A percentile compares a stretch with the other conserved stretches of the same genome.
These are phyloP conservation scores for Rhizoctonia solani DNA, from an alignment of 1,284 basidiomycete species.

Conservation along the genomic window DNA sequence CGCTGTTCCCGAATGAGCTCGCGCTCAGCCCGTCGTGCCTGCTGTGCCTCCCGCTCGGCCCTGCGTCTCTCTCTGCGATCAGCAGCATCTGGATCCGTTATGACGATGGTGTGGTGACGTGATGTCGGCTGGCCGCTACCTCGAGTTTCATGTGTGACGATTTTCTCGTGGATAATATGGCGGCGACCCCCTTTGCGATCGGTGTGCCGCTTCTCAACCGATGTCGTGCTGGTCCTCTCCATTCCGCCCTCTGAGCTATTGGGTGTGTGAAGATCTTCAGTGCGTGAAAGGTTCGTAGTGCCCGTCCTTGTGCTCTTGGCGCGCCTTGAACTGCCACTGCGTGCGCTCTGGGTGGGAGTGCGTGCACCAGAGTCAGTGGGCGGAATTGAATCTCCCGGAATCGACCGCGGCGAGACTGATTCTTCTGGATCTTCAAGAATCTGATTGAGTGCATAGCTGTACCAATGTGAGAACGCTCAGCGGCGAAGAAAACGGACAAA, in stretches of 20 bases:
- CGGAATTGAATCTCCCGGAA: no score
- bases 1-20: slow-evolving; percentile 25
- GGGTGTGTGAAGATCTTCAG: no score
- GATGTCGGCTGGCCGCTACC: neutral
- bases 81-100: slow-evolving; percentile 20
- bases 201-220: slow-evolving; percentile 12
- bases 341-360: no score
- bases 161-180: slow-evolving; percentile 14
- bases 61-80: slow-evolving; percentile 9
- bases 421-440: neutral
- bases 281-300: no score
- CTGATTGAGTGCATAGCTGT: neutral
- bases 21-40: slow-evolving; percentile 15
- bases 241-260: neutral
- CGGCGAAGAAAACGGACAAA: no score
- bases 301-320: neutral
- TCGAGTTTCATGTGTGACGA: slow-evolving; percentile 1
- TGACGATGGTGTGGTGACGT: slow-evolving; percentile 24
- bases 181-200: slow-evolving; percentile 4
- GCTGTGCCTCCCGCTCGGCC: slow-evolving; percentile 20
- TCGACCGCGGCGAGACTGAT: no score
- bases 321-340: slow-evolving; percentile 1
- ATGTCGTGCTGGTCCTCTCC: slow-evolving; percentile 2
- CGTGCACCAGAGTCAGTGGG: no score
- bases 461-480: no score